Evolutionary conservation across 2,329 filamentous ascomycete species (phyloP), one percentile per base, ranked within the genome.

Genomic region (Fusarium sp.): DNA sequence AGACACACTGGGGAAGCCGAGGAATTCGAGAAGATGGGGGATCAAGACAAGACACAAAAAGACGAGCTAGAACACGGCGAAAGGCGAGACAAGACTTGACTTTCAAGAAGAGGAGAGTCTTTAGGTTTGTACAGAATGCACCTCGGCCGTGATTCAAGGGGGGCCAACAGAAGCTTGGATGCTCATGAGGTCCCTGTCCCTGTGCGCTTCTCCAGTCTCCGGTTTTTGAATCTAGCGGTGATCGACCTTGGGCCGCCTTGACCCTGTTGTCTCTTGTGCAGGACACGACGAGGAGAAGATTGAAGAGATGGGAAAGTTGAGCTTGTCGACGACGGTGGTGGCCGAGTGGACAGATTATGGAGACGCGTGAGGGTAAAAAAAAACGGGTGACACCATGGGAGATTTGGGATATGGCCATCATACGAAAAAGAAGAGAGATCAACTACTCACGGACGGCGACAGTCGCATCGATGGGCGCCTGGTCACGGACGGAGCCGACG

Each of bases 191-290:
- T 64, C 68, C 68, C 47, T 72, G 68, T 59, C 71, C 72, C 65
- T 74, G 72, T 65, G 68, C 27, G 37, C 66, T 74, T 66, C 50
- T 56, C 68, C 65, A 69, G 65, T 52, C 52, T 69, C 66, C 71
- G 65, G 68, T 62, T 63, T 72, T 40, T 47, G 40, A 74, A 72
- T 74, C 71, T 72, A 63, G 72, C 71, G 71, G 71, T 74, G 71
- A 62, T 74, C 68, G 65, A 35, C 43, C 47, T 30, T 69, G 71
- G 58, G 61, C 68, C 73, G 71, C 71, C 68, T 65, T 74, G 71
- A 72, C 71, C 71, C 65, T 74, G 71, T 69, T 60, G 25, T 67
- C 52, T 61, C 32, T 22, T 22, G 20, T 40, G 33, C 22, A 47
- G 30, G 9, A 45, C 58, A 30, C 47, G 15, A 25, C 47, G 47